A percentile compares a stretch with the other conserved stretches of the same genome.
Evolutionary conservation across 495 filamentous ascomycete genomes (phyloP).

Genomic region (Neurospora discreta): DNA sequence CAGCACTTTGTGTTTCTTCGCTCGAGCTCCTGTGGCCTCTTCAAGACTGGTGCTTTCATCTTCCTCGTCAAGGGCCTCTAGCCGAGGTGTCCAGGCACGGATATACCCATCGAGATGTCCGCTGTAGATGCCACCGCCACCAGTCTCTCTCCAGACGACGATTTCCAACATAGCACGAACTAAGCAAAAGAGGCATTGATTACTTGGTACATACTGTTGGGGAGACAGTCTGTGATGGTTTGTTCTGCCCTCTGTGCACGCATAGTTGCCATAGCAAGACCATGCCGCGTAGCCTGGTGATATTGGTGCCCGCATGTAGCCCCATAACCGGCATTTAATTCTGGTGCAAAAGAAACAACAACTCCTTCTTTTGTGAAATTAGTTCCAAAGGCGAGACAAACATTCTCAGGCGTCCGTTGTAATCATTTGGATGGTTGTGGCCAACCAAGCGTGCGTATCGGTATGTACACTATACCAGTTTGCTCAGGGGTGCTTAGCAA

Average conservation of each 20-base stretch:
- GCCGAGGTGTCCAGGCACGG: conserved; percentile 44
- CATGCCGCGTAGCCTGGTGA: conserved; percentile 56
- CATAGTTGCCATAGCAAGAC: conserved; percentile 35
- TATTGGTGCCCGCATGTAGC: conserved; percentile 58
- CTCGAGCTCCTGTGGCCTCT: conserved; percentile 25
- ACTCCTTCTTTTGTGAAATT: conserved; percentile 36
- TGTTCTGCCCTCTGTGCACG: conserved; percentile 23
- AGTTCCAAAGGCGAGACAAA: conserved; percentile 44
- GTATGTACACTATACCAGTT: conserved; percentile 53
- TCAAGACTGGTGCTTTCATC: conserved; percentile 26
- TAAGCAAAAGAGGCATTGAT: not conserved
- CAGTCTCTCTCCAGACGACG: conserved; percentile 56
- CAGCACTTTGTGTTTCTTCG: conserved; percentile 49
- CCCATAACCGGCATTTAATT: conserved; percentile 68
- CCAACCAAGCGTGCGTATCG: conserved; percentile 11
- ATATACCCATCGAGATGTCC: conserved; percentile 50
- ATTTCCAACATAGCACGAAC: not conserved
- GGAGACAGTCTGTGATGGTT: conserved; percentile 47
- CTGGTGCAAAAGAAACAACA: conserved; percentile 50
- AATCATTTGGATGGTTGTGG: conserved; percentile 47
- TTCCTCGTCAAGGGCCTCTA: conserved; percentile 34
- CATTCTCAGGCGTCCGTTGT: conserved; percentile 44
- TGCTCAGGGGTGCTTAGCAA: conserved; percentile 15
- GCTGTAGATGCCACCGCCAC: conserved; percentile 39
- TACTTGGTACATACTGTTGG: conserved; percentile 26